A percentile compares a stretch with the other conserved stretches of the same genome.
phyloP scores from a whole-genome alignment of 805 yeast species.

The Lachancea dasiensis region DNA sequence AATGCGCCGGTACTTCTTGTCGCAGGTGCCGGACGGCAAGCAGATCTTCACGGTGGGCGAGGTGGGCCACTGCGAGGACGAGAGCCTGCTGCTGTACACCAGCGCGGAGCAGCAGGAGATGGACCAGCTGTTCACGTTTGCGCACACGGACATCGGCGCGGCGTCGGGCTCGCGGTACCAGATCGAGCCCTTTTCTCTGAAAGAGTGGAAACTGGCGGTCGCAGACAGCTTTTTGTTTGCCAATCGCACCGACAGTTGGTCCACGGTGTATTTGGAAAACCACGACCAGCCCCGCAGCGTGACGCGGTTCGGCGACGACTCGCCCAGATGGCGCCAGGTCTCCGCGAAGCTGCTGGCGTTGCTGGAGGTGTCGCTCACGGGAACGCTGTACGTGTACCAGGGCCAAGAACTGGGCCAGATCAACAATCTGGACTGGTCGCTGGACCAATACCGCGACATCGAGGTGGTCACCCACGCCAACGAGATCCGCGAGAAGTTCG shows the following conservation, averaged over 20 bases:
- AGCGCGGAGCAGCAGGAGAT: slow-evolving; percentile 35
- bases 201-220: slow-evolving; percentile 39
- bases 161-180: slow-evolving; percentile 26
- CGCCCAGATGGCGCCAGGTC: slow-evolving; percentile 27
- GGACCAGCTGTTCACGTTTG: slow-evolving; percentile 38
- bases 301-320: slow-evolving; percentile 45
- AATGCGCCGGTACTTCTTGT: slow-evolving; percentile 38
- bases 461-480: slow-evolving; percentile 39
- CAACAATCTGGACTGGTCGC: no score
- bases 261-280: slow-evolving; percentile 50
- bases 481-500: slow-evolving; percentile 23
- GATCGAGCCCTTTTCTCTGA: slow-evolving; percentile 28
- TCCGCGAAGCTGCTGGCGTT: slow-evolving; percentile 46
- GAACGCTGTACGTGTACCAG: no score
- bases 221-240: slow-evolving; percentile 35
- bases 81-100: slow-evolving; percentile 31
- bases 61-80: slow-evolving; percentile 34
- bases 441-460: slow-evolving; percentile 45
- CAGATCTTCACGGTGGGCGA: slow-evolving; percentile 57
- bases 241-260: slow-evolving; percentile 50
- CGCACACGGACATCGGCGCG: slow-evolving; percentile 32
- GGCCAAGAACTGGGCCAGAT: no score
- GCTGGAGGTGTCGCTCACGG: no score
- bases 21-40: slow-evolving; percentile 32
- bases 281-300: slow-evolving; percentile 54